phyloP scores from a whole-genome alignment of 2,329 filamentous ascomycete genomes.

The Hymenoscyphus scutula region DNA sequence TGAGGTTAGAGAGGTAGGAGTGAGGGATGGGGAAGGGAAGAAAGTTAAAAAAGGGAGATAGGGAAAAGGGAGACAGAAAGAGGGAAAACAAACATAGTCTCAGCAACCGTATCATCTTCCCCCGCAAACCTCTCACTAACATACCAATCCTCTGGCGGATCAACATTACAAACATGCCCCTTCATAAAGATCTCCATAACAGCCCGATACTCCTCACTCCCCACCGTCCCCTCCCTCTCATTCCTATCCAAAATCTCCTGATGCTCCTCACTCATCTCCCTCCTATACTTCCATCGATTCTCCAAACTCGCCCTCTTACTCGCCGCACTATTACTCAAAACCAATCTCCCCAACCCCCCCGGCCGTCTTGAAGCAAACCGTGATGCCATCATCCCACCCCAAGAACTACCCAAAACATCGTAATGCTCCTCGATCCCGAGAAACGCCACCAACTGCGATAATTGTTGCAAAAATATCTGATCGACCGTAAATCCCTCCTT shows the following conservation, averaged over 20 bases:
- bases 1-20: constrained; percentile 32
- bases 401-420: constrained; percentile 38
- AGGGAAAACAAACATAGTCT: constrained; percentile 27
- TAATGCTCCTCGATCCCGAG: constrained; percentile 38
- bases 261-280: constrained; percentile 27
- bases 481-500: constrained; percentile 47
- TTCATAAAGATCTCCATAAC: constrained; percentile 23
- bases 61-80: neutral
- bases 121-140: neutral
- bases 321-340: constrained; percentile 37
- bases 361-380: constrained; percentile 41
- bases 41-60: too few relatives aligned
- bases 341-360: constrained; percentile 39
- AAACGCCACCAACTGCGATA: constrained; percentile 46
- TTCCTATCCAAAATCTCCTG: constrained; percentile 23
- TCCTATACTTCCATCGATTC: constrained; percentile 26
- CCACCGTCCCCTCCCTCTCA: constrained; percentile 20
- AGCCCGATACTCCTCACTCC: constrained; percentile 21
- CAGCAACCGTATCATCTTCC: constrained; percentile 31
- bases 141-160: constrained; percentile 25
- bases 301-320: constrained; percentile 24
- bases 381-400: constrained; percentile 28
- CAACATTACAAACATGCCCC: constrained; percentile 22
- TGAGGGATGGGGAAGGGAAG: neutral
- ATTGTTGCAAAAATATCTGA: constrained; percentile 47